These are phyloP conservation scores for Xylaria arbuscula DNA, from an alignment of 2,329 filamentous ascomycete genomes.

Conservation along the genomic window DNA sequence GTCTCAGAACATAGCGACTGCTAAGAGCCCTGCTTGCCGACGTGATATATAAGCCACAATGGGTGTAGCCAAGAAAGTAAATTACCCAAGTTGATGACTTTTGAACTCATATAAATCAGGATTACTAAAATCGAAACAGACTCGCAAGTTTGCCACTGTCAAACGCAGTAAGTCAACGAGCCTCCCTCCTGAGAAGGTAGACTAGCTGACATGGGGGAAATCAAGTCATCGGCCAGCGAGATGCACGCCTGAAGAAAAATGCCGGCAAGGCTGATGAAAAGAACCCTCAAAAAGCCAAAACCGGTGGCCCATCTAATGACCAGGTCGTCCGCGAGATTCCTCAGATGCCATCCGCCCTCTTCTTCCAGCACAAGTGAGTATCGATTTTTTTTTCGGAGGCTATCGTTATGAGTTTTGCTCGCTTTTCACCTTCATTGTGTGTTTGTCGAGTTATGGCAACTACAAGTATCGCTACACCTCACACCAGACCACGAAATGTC, in stretches of 20 bases:
- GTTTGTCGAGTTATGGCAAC: neutral
- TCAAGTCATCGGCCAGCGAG: constrained; percentile 77
- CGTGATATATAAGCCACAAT: constrained; percentile 19
- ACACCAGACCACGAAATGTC: neutral
- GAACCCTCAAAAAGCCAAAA: constrained; percentile 68
- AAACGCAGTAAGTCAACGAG: constrained; percentile 44
- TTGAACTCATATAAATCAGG: too few species aligned
- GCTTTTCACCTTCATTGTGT: neutral
- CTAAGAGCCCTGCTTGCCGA: neutral
- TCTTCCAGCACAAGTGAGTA: constrained; percentile 74
- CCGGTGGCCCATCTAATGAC: constrained; percentile 62
- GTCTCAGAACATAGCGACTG: neutral
- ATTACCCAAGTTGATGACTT: too few species aligned
- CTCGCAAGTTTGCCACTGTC: constrained; percentile 38
- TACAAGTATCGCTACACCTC: neutral
- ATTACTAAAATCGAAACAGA: constrained; percentile 28
- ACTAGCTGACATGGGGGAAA: constrained; percentile 21
- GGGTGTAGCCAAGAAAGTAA: constrained; percentile 32
- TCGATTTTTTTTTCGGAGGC: neutral
- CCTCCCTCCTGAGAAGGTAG: neutral
- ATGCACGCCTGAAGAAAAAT: constrained; percentile 86
- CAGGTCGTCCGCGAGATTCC: constrained; percentile 78
- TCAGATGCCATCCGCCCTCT: constrained; percentile 84
- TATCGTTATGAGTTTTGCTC: neutral
- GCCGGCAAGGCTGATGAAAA: constrained; percentile 71